These are phyloP conservation scores for Arthrocladium fulminans DNA, from an alignment of 2,329 filamentous ascomycete genomes.

Conservation along the genomic window DNA sequence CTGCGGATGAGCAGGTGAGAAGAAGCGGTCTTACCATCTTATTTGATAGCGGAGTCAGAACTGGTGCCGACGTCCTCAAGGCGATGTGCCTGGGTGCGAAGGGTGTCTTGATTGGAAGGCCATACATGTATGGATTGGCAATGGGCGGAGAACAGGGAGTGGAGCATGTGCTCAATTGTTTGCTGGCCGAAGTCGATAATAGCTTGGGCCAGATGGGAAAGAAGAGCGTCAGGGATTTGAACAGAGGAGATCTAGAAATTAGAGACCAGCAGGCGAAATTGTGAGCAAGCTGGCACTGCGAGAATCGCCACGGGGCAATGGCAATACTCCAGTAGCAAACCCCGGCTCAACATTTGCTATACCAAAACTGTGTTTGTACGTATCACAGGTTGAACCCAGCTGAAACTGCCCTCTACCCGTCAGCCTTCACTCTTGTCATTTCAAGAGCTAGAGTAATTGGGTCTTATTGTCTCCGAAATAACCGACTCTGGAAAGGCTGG, in stretches of 20 bases:
- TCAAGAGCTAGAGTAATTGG: not conserved
- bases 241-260: constrained; percentile 19
- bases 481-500: too few relatives aligned
- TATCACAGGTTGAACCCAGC: too few relatives aligned
- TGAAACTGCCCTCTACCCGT: too few relatives aligned
- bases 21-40: constrained; percentile 33
- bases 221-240: constrained; percentile 19
- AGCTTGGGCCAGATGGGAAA: constrained; percentile 23
- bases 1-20: constrained; percentile 39
- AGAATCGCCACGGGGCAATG: too few relatives aligned
- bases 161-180: constrained; percentile 40
- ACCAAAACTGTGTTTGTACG: too few relatives aligned
- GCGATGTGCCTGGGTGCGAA: constrained; percentile 48
- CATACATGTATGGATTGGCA: constrained; percentile 50
- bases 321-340: too few relatives aligned
- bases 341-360: too few relatives aligned
- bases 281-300: too few relatives aligned
- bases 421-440: not conserved
- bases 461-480: not conserved
- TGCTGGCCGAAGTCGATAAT: constrained; percentile 39
- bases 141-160: constrained; percentile 47
- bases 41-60: constrained; percentile 45
- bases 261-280: constrained; percentile 14
- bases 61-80: constrained; percentile 44
- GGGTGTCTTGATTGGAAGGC: constrained; percentile 49